A percentile compares a stretch with the other conserved stretches of the same genome.
Evolutionary conservation across 148 eudicot species (phyloP).

Genomic region (Hydrangea macrophylla): DNA sequence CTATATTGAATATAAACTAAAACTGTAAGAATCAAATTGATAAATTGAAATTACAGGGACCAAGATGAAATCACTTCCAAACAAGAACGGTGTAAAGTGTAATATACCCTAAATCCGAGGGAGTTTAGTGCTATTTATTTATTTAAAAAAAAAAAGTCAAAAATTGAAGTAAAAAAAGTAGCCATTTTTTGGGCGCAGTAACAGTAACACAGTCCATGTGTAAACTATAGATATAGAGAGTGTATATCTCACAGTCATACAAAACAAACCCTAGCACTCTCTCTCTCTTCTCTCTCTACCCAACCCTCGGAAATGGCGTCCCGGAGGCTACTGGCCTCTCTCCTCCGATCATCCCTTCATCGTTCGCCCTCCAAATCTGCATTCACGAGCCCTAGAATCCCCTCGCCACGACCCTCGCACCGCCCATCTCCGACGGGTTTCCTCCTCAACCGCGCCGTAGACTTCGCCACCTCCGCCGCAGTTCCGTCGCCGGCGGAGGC

Average conservation of each 20-base stretch:
- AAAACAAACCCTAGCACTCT: conserved; percentile 23
- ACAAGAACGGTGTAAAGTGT: too few relatives aligned
- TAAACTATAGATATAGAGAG: background rate
- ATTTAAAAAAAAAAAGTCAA: too few relatives aligned
- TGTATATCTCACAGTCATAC: background rate
- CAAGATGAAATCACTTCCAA: too few relatives aligned
- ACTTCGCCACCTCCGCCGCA: conserved; percentile 55
- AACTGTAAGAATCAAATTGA: too few relatives aligned
- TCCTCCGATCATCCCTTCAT: conserved; percentile 41
- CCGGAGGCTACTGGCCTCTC: conserved; percentile 40
- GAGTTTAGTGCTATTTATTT: too few relatives aligned
- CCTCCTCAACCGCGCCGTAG: conserved; percentile 47
- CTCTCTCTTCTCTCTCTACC: conserved; percentile 13
- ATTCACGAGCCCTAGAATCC: conserved; percentile 14
- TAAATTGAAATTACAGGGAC: too few relatives aligned
- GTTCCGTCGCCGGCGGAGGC: conserved; percentile 23
- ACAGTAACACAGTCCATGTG: too few relatives aligned
- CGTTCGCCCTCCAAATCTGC: conserved; percentile 34
- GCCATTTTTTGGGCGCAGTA: too few relatives aligned
- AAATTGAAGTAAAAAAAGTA: too few relatives aligned
- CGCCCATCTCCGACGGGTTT: conserved; percentile 40
- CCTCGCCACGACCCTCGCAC: conserved; percentile 15
- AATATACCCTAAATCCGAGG: too few relatives aligned
- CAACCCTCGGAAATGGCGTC: conserved; percentile 44
- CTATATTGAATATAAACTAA: too few relatives aligned